phyloP scores from a whole-genome alignment of 2,329 filamentous ascomycete genomes.

The Aspergillus uvarum region DNA sequence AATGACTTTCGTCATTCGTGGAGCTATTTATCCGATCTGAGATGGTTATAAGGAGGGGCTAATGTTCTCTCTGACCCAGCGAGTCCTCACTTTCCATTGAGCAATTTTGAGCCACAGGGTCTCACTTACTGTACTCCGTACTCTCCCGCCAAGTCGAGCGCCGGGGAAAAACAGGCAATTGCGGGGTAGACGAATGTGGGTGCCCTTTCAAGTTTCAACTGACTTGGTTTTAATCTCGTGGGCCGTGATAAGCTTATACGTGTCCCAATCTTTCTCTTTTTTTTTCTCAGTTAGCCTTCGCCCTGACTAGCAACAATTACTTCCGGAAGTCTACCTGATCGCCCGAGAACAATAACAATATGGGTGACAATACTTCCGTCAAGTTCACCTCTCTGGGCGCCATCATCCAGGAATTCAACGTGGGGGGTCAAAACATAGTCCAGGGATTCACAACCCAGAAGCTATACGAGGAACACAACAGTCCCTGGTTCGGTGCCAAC shows the following conservation, averaged over 20 bases:
- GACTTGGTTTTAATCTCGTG: neutral
- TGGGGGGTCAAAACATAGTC: conserved; percentile 82
- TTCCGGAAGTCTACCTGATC: neutral
- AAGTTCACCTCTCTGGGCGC: conserved; percentile 48
- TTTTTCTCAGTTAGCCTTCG: neutral
- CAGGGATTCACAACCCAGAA: conserved; percentile 76
- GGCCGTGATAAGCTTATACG: neutral
- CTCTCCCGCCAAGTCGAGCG: neutral
- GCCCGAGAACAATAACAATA: neutral
- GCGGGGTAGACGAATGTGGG: conserved; percentile 1
- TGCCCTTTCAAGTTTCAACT: neutral
- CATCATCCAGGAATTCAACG: conserved; percentile 66
- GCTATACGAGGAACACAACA: conserved; percentile 73
- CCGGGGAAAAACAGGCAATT: conserved; percentile 1
- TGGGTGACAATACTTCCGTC: conserved; percentile 13
- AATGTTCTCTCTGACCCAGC: neutral
- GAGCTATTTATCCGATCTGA: conserved; percentile 1
- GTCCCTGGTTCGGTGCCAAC: conserved; percentile 84
- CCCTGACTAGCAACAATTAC: no score
- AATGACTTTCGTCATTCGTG: neutral
- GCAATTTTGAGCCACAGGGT: neutral
- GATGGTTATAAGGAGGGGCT: neutral
- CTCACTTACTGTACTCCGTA: neutral
- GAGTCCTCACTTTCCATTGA: neutral
- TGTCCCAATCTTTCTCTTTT: neutral